A percentile compares a stretch with the other conserved stretches of the same genome.
Conservation (phyloP, 2,329 filamentous ascomycete species). For the Gremmenia infestans region DNA sequence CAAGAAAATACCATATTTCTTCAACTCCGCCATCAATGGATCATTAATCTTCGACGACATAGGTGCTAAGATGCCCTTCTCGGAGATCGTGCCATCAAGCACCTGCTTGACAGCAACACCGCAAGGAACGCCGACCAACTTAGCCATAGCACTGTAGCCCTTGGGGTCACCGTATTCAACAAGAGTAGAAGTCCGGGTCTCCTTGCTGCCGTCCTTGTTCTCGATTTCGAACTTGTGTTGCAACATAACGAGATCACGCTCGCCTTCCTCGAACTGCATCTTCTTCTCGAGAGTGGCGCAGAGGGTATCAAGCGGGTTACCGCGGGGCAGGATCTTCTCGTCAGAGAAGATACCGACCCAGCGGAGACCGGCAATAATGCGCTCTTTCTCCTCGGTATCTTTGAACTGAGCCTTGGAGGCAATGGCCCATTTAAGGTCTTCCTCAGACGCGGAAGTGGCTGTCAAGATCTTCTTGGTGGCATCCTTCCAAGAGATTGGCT, state of each 20-base stretch:
- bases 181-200: slow-evolving; percentile 77
- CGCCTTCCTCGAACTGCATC: slow-evolving; percentile 79
- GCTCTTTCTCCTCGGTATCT: slow-evolving; percentile 61
- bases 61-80: slow-evolving; percentile 72
- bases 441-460: slow-evolving; percentile 58
- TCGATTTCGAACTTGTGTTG: slow-evolving; percentile 84
- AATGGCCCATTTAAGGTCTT: slow-evolving; percentile 70
- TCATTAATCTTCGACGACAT: slow-evolving; percentile 67
- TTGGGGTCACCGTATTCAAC: slow-evolving; percentile 74
- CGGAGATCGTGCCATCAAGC: slow-evolving; percentile 65
- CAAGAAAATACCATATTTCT: slow-evolving; percentile 70
- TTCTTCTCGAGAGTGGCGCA: slow-evolving; percentile 86
- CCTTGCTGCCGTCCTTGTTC: slow-evolving; percentile 69
- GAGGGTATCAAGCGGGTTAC: slow-evolving; percentile 84
- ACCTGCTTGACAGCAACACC: slow-evolving; percentile 74
- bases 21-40: slow-evolving; percentile 71
- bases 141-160: slow-evolving; percentile 81
- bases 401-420: slow-evolving; percentile 69
- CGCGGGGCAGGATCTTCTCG: slow-evolving; percentile 63
- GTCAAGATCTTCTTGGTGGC: slow-evolving; percentile 74
- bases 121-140: slow-evolving; percentile 71
- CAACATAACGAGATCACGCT: slow-evolving; percentile 79
- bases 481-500: slow-evolving; percentile 74
- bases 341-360: slow-evolving; percentile 64
- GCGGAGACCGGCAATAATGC: slow-evolving; percentile 64